Base-by-base conservation (phyloP, 2,329 filamentous ascomycete species). In the Aspergillus tamarii region DNA sequence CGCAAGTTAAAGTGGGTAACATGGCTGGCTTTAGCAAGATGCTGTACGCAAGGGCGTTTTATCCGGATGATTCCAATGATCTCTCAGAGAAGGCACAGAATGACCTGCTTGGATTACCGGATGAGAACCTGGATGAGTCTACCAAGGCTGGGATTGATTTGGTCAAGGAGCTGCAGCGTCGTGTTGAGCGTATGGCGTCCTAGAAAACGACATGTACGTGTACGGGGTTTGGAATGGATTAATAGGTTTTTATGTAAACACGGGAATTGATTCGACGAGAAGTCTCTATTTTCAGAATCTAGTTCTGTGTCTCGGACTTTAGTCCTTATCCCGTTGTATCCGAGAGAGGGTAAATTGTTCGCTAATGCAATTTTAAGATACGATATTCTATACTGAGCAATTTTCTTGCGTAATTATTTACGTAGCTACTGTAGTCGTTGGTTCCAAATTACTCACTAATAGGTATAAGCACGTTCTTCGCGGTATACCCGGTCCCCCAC, bases 21-120 rank as follows among this genome's bases (percentile, higher is more conserved):
- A 69, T 59, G 58, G 70, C 69, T 16, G 88, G 82, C 0, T 87
- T 83, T 66, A 72, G 69, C 2, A 80, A 81, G 69, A 59, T 82
- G 63, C 80, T 91, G 70, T 91, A 89, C 69, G 74, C 84, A 0
- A 76, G 85, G 4, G 75, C 80, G 0, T 91, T 90, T 69, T 73
- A 76, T 61, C 78, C 81, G 0, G 77, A 78, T 52, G 78, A 74
- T 8, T 68, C 77, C 0, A 73, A 66, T 12, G 76, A 83, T 7
- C 79, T 82, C 65, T 82, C 83, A 61, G 77, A 73, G 41, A 81
- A 78, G 58, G 65, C 81, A 19, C 77, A 80, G 3, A 91, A 91
- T 65, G 80, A 83, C 16, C 68, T 78, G 6, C 74, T 91, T n/a
- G 85, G 82, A 0, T 74, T 91, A 70, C 83, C 85, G 0, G 76